Conservation (phyloP, 1,139 yeast species). For the Suhomyces taliae region DNA sequence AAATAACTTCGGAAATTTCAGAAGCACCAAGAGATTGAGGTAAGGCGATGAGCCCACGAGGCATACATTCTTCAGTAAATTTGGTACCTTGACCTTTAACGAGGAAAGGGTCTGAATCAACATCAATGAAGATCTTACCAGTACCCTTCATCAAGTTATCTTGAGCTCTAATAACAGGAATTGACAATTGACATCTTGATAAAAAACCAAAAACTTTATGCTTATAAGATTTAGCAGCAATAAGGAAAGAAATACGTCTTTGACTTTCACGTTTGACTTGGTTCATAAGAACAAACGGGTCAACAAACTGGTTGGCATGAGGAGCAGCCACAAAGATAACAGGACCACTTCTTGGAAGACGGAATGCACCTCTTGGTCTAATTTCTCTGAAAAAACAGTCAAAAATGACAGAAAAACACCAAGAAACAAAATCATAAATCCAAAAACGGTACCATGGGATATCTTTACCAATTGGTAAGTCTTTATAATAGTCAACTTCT, state of each 20-base stretch:
- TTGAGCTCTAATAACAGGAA: conserved; percentile 91
- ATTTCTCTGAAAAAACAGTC: conserved; percentile 83
- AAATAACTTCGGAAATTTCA: conserved; percentile 65
- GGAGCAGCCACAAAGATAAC: conserved; percentile 96
- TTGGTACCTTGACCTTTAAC: conserved; percentile 68
- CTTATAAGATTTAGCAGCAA: conserved; percentile 80
- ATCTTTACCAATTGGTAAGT: background rate
- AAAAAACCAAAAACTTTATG: conserved; percentile 70
- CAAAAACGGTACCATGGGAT: conserved; percentile 37
- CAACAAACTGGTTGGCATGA: conserved; percentile 95
- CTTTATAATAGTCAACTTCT: background rate
- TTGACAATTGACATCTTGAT: conserved; percentile 74
- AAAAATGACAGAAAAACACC: conserved; percentile 46
- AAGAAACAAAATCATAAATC: conserved; percentile 49
- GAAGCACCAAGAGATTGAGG: conserved; percentile 80
- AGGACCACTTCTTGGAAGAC: conserved; percentile 82
- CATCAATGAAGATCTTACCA: conserved; percentile 58
- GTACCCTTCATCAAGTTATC: conserved; percentile 66
- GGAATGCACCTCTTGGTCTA: conserved; percentile 85
- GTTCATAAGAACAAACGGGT: conserved; percentile 81
- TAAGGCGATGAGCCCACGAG: conserved; percentile 71
- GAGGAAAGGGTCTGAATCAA: conserved; percentile 44
- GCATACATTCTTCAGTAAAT: conserved; percentile 65
- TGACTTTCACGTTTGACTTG: conserved; percentile 72
- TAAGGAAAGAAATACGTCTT: conserved; percentile 78